These are phyloP conservation scores for Diaporthe sp. DNA, from an alignment of 2,329 filamentous ascomycete genomes.

Conservation along the genomic window DNA sequence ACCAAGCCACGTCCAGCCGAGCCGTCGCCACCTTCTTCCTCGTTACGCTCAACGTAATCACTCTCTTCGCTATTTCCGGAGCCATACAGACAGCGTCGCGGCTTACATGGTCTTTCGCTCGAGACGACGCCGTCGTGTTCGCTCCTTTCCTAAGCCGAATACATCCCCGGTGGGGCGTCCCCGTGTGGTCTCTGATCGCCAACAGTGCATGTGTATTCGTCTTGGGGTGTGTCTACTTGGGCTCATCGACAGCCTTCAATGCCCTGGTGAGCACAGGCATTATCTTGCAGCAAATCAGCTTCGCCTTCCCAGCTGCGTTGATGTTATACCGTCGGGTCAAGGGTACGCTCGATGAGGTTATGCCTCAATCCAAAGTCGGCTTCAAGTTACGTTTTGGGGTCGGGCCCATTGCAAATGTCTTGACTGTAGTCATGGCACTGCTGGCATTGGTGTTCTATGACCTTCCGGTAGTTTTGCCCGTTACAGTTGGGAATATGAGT, in stretches of 20 bases:
- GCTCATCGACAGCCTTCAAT: slow-evolving; percentile 36
- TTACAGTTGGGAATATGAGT: slow-evolving; percentile 36
- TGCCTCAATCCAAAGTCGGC: slow-evolving; percentile 1
- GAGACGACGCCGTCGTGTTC: slow-evolving; percentile 34
- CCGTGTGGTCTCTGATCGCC: slow-evolving; percentile 27
- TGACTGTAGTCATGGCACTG: slow-evolving; percentile 33
- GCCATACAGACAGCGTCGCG: slow-evolving; percentile 36
- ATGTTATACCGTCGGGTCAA: slow-evolving; percentile 29
- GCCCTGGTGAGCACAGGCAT: slow-evolving; percentile 36
- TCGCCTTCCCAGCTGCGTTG: slow-evolving; percentile 35
- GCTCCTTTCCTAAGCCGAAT: slow-evolving; percentile 23
- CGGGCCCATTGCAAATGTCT: slow-evolving; percentile 24
- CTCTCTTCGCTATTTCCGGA: slow-evolving; percentile 34
- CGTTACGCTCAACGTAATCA: slow-evolving; percentile 1
- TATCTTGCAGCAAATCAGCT: slow-evolving; percentile 37
- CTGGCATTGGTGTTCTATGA: slow-evolving; percentile 35
- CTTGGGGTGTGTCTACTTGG: slow-evolving; percentile 34
- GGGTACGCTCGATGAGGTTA: slow-evolving; percentile 19
- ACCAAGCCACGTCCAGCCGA: slow-evolving; percentile 30
- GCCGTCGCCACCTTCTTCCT: slow-evolving; percentile 33
- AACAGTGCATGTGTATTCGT: slow-evolving; percentile 30
- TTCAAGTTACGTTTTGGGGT: slow-evolving; percentile 17
- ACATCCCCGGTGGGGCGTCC: slow-evolving; percentile 30
- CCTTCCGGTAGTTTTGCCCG: slow-evolving; percentile 33
- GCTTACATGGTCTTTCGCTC: slow-evolving; percentile 35